Evolutionary conservation across 1,139 yeast species (phyloP).

Genomic region (Protomyces macrosporus): DNA sequence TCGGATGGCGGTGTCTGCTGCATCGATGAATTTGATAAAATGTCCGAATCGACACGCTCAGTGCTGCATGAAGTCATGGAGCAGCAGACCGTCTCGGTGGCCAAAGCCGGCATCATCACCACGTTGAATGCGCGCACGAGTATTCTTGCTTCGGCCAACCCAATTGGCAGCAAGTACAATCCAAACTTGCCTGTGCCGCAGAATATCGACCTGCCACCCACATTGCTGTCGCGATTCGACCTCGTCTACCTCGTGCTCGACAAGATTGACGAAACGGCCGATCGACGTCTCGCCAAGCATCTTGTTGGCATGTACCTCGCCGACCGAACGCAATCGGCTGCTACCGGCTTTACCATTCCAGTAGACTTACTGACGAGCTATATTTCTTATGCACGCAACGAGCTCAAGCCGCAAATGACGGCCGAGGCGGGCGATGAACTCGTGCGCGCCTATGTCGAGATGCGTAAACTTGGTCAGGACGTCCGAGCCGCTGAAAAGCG

Average conservation of each 20-base stretch:
- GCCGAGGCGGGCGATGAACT: slow-evolving; percentile 77
- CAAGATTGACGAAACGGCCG: slow-evolving; percentile 80
- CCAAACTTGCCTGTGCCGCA: slow-evolving; percentile 89
- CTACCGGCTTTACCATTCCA: slow-evolving; percentile 64
- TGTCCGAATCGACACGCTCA: slow-evolving; percentile 90
- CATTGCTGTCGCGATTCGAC: slow-evolving; percentile 88
- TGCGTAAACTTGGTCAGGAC: slow-evolving; percentile 93
- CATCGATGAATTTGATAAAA: slow-evolving; percentile 96
- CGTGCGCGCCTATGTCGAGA: slow-evolving; percentile 84
- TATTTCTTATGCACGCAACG: slow-evolving; percentile 86
- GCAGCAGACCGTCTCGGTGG: slow-evolving; percentile 95
- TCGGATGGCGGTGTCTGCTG: slow-evolving; percentile 99
- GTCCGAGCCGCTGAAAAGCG: slow-evolving; percentile 78
- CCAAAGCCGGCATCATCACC: slow-evolving; percentile 96
- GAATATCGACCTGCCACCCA: slow-evolving; percentile 94
- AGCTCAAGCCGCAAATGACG: slow-evolving; percentile 69
- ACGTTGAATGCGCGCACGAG: slow-evolving; percentile 95
- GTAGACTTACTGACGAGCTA: slow-evolving; percentile 81
- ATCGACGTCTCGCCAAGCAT: slow-evolving; percentile 82
- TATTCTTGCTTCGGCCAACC: slow-evolving; percentile 92
- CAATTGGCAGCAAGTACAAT: slow-evolving; percentile 92
- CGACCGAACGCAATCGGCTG: slow-evolving; percentile 71
- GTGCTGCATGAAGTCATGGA: slow-evolving; percentile 99
- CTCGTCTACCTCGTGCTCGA: slow-evolving; percentile 86
- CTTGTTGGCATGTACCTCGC: slow-evolving; percentile 88